Evolutionary conservation across 2,329 filamentous ascomycete genomes (phyloP).

Genomic region (Alternaria sp.): DNA sequence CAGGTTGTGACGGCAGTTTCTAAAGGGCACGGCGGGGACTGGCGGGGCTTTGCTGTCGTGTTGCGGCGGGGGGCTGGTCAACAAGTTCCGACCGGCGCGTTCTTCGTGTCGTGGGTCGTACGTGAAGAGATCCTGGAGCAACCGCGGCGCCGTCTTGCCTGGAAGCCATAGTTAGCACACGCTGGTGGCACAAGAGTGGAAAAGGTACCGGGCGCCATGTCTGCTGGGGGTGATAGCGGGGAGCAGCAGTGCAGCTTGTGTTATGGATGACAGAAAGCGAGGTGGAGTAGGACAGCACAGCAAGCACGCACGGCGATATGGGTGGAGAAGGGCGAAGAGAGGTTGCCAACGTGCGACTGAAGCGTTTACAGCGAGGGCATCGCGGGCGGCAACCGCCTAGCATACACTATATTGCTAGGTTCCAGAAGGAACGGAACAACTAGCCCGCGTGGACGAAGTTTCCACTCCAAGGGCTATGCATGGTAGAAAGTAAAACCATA

Average conservation of each 20-base stretch:
- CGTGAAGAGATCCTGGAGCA: constrained; percentile 60
- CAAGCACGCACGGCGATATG: constrained; percentile 13
- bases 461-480: background rate
- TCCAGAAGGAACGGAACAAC: background rate
- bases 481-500: background rate
- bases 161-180: constrained; percentile 34
- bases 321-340: constrained; percentile 15
- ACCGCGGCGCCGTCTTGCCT: constrained; percentile 60
- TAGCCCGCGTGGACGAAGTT: background rate
- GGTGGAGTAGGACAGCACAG: background rate
- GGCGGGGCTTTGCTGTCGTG: constrained; percentile 52
- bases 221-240: constrained; percentile 6
- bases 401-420: constrained; percentile 9
- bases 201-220: constrained; percentile 36
- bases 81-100: constrained; percentile 60
- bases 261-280: constrained; percentile 5
- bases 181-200: background rate
- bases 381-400: constrained; percentile 28
- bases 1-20: constrained; percentile 68
- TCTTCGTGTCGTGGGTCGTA: constrained; percentile 61
- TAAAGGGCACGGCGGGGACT: constrained; percentile 44
- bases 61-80: constrained; percentile 66
- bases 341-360: constrained; percentile 18
- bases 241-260: constrained; percentile 5
- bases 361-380: constrained; percentile 23